Evolutionary conservation across 345 rosid genomes (phyloP).

Genomic region (Lenwebbia sp.): DNA sequence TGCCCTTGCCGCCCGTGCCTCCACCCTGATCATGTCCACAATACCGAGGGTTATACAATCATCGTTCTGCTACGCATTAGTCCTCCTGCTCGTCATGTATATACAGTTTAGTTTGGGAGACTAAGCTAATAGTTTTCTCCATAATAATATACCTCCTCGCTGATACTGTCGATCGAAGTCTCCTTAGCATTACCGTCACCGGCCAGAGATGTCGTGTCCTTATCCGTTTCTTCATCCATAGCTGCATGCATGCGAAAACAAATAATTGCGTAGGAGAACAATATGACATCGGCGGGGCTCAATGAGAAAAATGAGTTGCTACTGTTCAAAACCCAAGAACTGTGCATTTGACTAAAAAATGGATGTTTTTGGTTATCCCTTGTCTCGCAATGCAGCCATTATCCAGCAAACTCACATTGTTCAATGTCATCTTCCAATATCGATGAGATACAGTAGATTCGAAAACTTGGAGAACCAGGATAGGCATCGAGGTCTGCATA

Average conservation of each 20-base stretch:
- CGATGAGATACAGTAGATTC: constrained; percentile 20
- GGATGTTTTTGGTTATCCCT: neutral
- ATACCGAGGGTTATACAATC: neutral
- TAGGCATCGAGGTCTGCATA: constrained; percentile 11
- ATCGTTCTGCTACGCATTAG: neutral
- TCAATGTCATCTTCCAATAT: constrained; percentile 1
- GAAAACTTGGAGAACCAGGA: constrained; percentile 35
- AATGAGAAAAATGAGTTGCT: neutral
- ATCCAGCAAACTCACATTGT: neutral
- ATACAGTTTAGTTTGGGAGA: neutral
- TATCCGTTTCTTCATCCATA: neutral
- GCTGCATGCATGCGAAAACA: neutral
- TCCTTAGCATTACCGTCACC: neutral
- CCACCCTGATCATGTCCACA: neutral
- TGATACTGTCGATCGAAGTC: neutral
- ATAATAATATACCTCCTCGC: neutral
- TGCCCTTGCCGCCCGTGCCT: neutral
- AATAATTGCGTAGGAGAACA: neutral
- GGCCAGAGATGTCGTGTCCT: neutral
- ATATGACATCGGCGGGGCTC: neutral
- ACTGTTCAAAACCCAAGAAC: neutral
- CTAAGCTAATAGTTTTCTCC: neutral
- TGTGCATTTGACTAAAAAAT: neutral
- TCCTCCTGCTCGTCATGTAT: neutral
- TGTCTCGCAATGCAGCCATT: neutral